These are phyloP conservation scores for Cladosporium sp. DNA, from an alignment of 2,329 filamentous ascomycete genomes.

Conservation along the genomic window DNA sequence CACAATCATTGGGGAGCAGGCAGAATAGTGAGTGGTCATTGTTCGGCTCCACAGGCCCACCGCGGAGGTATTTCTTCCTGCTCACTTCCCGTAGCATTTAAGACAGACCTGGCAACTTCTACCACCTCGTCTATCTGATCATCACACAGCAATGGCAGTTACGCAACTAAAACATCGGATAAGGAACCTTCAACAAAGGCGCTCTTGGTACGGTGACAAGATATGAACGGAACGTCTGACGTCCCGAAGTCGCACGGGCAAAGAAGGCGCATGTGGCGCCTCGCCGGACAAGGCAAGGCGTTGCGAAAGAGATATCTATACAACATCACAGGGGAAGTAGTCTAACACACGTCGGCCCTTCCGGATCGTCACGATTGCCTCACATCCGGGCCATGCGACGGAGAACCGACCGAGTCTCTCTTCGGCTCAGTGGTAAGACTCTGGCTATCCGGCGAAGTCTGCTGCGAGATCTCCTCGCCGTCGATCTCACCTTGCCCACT, in stretches of 20 bases:
- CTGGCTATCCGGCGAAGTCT: not conserved
- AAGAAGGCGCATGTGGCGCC: not conserved
- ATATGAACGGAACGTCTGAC: not conserved
- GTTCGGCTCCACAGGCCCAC: too few species aligned
- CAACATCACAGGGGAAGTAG: not conserved
- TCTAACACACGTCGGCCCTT: not conserved
- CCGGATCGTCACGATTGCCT: not conserved
- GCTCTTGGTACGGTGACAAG: too few species aligned
- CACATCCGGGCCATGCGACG: not conserved
- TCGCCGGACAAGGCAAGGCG: not conserved
- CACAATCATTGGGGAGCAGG: too few species aligned
- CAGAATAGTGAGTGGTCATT: too few species aligned
- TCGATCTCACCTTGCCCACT: not conserved
- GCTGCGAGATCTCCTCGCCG: not conserved
- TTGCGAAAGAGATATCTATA: not conserved
- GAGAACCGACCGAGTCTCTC: not conserved
- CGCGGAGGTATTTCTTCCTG: too few species aligned
- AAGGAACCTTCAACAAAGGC: too few species aligned
- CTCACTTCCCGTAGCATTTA: too few species aligned
- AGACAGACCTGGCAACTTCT: too few species aligned
- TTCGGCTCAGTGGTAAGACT: not conserved
- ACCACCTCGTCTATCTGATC: too few species aligned
- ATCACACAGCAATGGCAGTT: too few species aligned
- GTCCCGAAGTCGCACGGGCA: not conserved
- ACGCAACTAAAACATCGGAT: too few species aligned